Evolutionary conservation across 805 yeast genomes (phyloP).

Genomic region (Saccharomycopsis synnaedendra): DNA sequence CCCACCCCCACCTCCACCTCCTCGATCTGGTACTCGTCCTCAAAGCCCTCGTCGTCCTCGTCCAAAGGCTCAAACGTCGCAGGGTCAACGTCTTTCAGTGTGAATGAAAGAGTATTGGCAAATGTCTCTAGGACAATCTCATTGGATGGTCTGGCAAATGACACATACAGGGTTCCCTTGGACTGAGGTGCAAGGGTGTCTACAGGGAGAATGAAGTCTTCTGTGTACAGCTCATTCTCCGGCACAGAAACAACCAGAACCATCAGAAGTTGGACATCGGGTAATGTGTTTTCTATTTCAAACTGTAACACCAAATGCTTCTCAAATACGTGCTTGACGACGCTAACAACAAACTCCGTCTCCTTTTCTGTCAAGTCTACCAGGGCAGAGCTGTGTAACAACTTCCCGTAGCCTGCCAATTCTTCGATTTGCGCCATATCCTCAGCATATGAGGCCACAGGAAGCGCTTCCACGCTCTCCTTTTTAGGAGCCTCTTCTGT

Average conservation of each 20-base stretch:
- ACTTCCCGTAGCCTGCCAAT: constrained; percentile 58
- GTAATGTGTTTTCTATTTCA: constrained; percentile 74
- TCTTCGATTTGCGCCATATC: constrained; percentile 66
- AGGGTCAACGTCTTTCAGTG: constrained; percentile 70
- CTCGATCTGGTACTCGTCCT: constrained; percentile 89
- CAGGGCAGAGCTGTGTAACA: constrained; percentile 57
- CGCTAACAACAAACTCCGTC: constrained; percentile 83
- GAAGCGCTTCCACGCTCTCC: not conserved
- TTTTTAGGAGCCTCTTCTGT: constrained; percentile 17
- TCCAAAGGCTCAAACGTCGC: constrained; percentile 54
- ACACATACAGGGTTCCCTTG: constrained; percentile 68
- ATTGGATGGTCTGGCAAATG: constrained; percentile 50
- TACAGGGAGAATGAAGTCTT: constrained; percentile 66
- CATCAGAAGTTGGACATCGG: constrained; percentile 64
- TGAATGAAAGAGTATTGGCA: constrained; percentile 58
- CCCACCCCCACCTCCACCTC: constrained; percentile 65
- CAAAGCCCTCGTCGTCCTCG: constrained; percentile 71
- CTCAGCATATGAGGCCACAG: constrained; percentile 40
- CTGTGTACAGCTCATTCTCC: constrained; percentile 42
- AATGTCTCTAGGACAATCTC: constrained; percentile 37
- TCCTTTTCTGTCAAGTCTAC: constrained; percentile 79
- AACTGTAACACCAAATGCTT: constrained; percentile 69
- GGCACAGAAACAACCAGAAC: constrained; percentile 62
- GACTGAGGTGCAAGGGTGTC: constrained; percentile 61
- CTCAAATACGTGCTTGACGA: constrained; percentile 73